Evolutionary conservation across 225 moss, liverwort and hornwort genomes (phyloP), one percentile per base, ranked within the genome.

Genomic region (Anthoceros angustus): DNA sequence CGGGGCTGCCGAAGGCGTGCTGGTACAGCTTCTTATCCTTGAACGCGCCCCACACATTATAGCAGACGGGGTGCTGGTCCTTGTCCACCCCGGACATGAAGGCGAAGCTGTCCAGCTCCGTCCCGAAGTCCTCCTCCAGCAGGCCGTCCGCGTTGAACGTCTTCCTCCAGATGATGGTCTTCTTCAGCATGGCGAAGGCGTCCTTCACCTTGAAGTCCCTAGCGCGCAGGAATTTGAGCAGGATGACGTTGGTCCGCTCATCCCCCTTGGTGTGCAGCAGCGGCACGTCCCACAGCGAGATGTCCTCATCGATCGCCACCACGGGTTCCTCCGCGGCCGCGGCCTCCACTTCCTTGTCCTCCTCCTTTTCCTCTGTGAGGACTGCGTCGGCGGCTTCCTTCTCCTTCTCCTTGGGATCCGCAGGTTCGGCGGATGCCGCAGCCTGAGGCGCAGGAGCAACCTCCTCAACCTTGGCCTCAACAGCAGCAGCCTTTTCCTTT

Each of bases 201-300:
- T 42, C 26, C 49, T 75, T 64, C 0, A 83, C 83, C 48, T 78
- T 83, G 72, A 80, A 74, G 64, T 83, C 83, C 26, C 83, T 65
- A 5, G 83, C 83, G 40, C 83, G 67, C 9, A 83, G 67, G 63
- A 83, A 83, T 72, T 83, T 83, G 6, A 83, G 70, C 9, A 83
- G 62, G 9, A 83, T 78, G 7, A 83, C 80, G 23, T 83, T 77
- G 0, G 83, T 83, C 42, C 83, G 71, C 67, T 67, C 66, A 45
- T 83, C 83, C 10, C 77, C 75, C 70, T 83, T 83, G 38, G 77
- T 70, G 69, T 70, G 69, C 7, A 73, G 70, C 42, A 83, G 62
- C 14, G 83, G 83, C 1, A 83, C 83, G 41, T 79, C 83, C 83
- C 83, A 83, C 61, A 83, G 42, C 1, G 80, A 41, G 3, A 83